Conservation (phyloP, 345 rosid species). For the Gossypium australe region DNA sequence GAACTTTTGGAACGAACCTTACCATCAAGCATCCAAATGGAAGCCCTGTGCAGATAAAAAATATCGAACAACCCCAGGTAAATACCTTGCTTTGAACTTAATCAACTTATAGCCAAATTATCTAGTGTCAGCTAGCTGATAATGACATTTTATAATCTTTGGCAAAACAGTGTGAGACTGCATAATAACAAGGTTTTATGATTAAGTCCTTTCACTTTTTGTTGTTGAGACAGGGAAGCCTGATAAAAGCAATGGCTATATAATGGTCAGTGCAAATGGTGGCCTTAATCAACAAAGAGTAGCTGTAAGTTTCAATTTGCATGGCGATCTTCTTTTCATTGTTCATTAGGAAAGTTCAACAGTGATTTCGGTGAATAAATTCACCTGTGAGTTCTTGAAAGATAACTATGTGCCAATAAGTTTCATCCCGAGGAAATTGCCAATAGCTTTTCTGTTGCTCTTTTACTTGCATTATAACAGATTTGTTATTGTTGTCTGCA, state of each 20-base stretch:
- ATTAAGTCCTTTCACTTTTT: slow-evolving; percentile 6
- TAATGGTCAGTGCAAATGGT: slow-evolving; percentile 83
- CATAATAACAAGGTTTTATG: background rate
- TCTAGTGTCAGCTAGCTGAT: background rate
- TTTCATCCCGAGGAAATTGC: background rate
- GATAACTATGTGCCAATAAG: background rate
- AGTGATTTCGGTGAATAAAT: background rate
- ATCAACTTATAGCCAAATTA: background rate
- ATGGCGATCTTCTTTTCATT: background rate
- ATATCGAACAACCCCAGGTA: slow-evolving; percentile 29
- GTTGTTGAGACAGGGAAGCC: slow-evolving; percentile 37
- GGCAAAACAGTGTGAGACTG: background rate
- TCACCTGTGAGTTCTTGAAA: background rate
- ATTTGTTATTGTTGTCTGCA: slow-evolving; percentile 25
- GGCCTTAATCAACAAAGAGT: slow-evolving; percentile 96
- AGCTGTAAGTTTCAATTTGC: slow-evolving; percentile 56
- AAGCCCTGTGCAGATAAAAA: slow-evolving; percentile 70
- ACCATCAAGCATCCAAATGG: slow-evolving; percentile 53
- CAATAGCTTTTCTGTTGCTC: slow-evolving; percentile 8
- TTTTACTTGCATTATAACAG: background rate
- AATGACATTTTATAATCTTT: background rate
- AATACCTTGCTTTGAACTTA: background rate
- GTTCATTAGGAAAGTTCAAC: slow-evolving; percentile 1
- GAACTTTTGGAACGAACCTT: slow-evolving; percentile 50
- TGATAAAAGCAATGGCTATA: slow-evolving; percentile 51